These are phyloP conservation scores for Capsicum pubescens DNA, from an alignment of 257 asterid species.

Conservation along the genomic window DNA sequence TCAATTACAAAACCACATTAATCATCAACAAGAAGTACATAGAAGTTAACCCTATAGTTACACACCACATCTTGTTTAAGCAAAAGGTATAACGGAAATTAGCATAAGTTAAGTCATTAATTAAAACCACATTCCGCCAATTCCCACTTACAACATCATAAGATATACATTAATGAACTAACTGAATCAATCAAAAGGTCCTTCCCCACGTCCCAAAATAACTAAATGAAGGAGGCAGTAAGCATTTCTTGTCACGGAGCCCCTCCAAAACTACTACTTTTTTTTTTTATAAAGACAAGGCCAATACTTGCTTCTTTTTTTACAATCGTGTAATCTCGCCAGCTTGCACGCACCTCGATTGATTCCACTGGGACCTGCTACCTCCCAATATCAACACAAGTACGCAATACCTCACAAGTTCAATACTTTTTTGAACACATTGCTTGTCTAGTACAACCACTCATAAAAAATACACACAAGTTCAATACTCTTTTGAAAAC, in stretches of 20 bases:
- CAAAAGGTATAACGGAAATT: not conserved
- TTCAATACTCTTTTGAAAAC: no score
- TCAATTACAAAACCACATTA: not conserved
- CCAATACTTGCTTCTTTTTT: not conserved
- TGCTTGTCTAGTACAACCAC: no score
- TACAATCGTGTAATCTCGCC: not conserved
- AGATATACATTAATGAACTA: not conserved
- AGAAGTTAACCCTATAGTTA: constrained; percentile 10
- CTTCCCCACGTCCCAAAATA: not conserved
- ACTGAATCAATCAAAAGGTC: not conserved
- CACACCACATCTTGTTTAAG: not conserved
- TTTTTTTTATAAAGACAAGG: not conserved
- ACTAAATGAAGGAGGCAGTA: not conserved
- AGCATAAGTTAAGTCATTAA: not conserved
- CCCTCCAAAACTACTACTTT: not conserved
- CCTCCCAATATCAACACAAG: no score
- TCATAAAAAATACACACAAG: not conserved
- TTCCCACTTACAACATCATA: not conserved
- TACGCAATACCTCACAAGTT: no score
- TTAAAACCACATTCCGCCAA: not conserved
- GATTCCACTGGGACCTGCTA: not conserved
- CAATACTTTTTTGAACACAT: no score
- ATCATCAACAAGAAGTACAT: not conserved
- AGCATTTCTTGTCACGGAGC: not conserved
- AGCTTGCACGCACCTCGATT: not conserved